These are phyloP conservation scores for Saccharomyces hybrid DNA, from an alignment of 1,139 yeast genomes.

Conservation along the genomic window DNA sequence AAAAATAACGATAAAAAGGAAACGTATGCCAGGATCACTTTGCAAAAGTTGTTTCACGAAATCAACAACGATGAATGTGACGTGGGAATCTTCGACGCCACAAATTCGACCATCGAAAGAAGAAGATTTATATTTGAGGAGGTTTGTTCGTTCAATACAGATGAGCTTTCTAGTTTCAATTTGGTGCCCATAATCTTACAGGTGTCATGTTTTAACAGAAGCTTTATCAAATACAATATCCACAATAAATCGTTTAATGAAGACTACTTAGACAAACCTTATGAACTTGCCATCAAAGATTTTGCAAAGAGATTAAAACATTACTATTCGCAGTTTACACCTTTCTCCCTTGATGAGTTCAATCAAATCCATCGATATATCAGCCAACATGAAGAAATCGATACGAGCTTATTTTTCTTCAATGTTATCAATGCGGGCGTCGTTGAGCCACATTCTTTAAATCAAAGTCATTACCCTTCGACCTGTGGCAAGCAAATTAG, in stretches of 20 bases:
- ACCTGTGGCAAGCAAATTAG: conserved; percentile 5
- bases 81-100: conserved; percentile 65
- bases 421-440: conserved; percentile 20
- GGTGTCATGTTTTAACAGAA: conserved; percentile 39
- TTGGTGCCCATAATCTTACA: conserved; percentile 38
- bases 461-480: conserved; percentile 5
- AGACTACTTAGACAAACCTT: conserved; percentile 45
- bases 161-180: conserved; percentile 15
- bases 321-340: conserved; percentile 51
- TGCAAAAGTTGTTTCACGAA: conserved; percentile 43
- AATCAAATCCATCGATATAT: conserved; percentile 6
- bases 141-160: conserved; percentile 21
- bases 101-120: conserved; percentile 54
- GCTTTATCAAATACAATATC: conserved; percentile 47
- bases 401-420: conserved; percentile 16
- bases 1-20: conserved; percentile 47
- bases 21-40: conserved; percentile 51
- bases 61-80: conserved; percentile 41
- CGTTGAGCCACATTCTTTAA: not conserved
- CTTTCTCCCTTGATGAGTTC: conserved; percentile 45
- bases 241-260: conserved; percentile 53
- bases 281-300: conserved; percentile 49
- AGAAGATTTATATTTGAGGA: conserved; percentile 35
- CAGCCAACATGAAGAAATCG: conserved; percentile 1
- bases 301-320: conserved; percentile 51